Percentiles rank a stretch among this genome's conserved stretches.
Evolutionary conservation across 2,329 filamentous ascomycete genomes (phyloP).

Genomic region (Phialophora chinensis): DNA sequence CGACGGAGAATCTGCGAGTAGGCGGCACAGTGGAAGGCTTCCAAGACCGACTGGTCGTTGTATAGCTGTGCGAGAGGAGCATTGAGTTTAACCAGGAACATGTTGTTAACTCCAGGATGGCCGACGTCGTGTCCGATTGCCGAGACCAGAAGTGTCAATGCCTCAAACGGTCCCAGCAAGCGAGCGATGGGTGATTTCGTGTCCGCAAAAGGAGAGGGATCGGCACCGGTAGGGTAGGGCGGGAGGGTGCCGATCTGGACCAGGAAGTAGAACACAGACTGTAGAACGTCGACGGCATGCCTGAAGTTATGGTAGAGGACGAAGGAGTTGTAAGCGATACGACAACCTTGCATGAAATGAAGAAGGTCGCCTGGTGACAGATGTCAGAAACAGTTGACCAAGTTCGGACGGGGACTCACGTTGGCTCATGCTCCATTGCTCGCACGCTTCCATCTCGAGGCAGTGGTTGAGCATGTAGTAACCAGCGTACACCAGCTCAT

Average conservation of each 20-base stretch:
- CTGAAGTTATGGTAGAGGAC: conserved; percentile 98
- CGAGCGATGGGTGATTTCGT: conserved; percentile 70
- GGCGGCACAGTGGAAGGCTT: conserved; percentile 96
- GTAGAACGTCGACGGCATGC: conserved; percentile 93
- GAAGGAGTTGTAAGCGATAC: conserved; percentile 93
- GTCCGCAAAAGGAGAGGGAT: conserved; percentile 41
- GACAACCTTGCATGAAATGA: conserved; percentile 83
- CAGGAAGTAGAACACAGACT: conserved; percentile 90
- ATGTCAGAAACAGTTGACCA: conserved; percentile 47
- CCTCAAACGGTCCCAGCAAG: conserved; percentile 84
- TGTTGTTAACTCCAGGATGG: conserved; percentile 97
- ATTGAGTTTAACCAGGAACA: conserved; percentile 89
- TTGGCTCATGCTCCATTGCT: conserved; percentile 77
- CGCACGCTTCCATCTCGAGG: conserved; percentile 78
- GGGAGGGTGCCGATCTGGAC: conserved; percentile 78
- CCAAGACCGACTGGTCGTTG: conserved; percentile 94
- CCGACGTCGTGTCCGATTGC: conserved; percentile 99
- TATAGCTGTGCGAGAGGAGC: conserved; percentile 93
- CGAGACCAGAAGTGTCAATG: conserved; percentile 84
- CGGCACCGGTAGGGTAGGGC: conserved; percentile 61
- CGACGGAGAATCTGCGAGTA: conserved; percentile 94
- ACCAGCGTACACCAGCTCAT: conserved; percentile 86
- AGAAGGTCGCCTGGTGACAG: conserved; percentile 72
- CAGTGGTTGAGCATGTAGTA: conserved; percentile 89
- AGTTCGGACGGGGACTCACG: conserved; percentile 58